Percentiles rank a stretch among this genome's conserved stretches.
Conservation (phyloP, 1,284 basidiomycete genomes). For the Rhodotorula sp. region DNA sequence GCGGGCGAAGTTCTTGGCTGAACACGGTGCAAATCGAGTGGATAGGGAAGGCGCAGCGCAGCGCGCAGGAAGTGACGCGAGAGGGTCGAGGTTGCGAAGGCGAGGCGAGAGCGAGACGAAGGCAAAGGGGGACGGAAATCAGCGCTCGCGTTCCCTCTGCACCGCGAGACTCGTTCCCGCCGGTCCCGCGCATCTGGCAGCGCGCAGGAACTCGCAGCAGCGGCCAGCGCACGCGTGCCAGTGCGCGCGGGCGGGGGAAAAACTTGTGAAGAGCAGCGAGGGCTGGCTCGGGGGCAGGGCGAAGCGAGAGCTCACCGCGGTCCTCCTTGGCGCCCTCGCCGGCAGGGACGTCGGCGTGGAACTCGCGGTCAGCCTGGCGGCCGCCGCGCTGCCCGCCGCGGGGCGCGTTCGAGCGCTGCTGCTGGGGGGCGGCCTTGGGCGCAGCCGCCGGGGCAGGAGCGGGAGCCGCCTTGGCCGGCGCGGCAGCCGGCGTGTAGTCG, state of each 20-base stretch:
- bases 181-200: too few species aligned
- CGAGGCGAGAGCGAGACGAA: background rate
- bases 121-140: too few species aligned
- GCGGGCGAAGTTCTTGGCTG: conserved; percentile 33
- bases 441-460: conserved; percentile 21
- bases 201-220: too few species aligned
- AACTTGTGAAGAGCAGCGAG: background rate
- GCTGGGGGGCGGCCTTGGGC: conserved; percentile 16
- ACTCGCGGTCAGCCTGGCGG: conserved; percentile 20
- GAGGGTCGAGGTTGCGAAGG: background rate
- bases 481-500: conserved; percentile 31
- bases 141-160: too few species aligned
- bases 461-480: conserved; percentile 30
- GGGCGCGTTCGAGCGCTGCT: conserved; percentile 14
- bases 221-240: background rate
- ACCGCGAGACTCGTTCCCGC: too few species aligned
- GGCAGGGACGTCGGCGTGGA: conserved; percentile 37
- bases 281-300: background rate
- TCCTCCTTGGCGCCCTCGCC: conserved; percentile 40
- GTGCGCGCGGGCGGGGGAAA: background rate
- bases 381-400: conserved; percentile 14
- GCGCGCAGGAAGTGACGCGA: background rate
- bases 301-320: conserved; percentile 31
- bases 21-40: background rate
- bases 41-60: background rate